A percentile compares a stretch with the other conserved stretches of the same genome.
Conservation (phyloP, 331 rosid species). For the Phaseolus coccineus region DNA sequence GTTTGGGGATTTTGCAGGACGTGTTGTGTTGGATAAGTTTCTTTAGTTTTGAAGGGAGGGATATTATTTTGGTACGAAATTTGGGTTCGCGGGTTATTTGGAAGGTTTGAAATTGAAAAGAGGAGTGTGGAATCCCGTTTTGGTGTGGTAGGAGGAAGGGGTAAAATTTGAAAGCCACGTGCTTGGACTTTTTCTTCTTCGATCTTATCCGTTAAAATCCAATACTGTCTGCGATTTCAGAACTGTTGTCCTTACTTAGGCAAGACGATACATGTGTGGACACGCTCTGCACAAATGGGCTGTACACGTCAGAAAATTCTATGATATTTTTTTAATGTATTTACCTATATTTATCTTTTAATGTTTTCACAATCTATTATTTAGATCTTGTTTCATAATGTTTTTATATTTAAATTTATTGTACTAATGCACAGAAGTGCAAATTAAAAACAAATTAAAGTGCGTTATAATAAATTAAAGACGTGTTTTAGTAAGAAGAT, state of each 20-base stretch:
- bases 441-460: too few species aligned
- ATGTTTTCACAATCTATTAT: too few species aligned
- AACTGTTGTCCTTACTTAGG: not conserved
- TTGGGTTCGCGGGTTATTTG: not conserved
- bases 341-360: too few species aligned
- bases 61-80: conserved; percentile 2
- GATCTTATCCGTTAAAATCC: not conserved
- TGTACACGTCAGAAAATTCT: not conserved
- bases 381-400: too few species aligned
- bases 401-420: too few species aligned
- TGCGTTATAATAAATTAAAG: too few species aligned
- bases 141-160: not conserved
- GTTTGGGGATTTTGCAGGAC: not conserved
- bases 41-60: not conserved
- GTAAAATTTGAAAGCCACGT: not conserved
- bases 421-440: too few species aligned
- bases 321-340: too few species aligned
- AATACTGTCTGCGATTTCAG: not conserved
- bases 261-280: not conserved
- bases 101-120: not conserved
- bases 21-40: not conserved
- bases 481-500: too few species aligned
- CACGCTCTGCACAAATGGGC: not conserved
- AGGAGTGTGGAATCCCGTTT: not conserved
- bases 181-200: not conserved